phyloP scores from a whole-genome alignment of 2,329 filamentous ascomycete genomes.

The Raffaelea albimanens region DNA sequence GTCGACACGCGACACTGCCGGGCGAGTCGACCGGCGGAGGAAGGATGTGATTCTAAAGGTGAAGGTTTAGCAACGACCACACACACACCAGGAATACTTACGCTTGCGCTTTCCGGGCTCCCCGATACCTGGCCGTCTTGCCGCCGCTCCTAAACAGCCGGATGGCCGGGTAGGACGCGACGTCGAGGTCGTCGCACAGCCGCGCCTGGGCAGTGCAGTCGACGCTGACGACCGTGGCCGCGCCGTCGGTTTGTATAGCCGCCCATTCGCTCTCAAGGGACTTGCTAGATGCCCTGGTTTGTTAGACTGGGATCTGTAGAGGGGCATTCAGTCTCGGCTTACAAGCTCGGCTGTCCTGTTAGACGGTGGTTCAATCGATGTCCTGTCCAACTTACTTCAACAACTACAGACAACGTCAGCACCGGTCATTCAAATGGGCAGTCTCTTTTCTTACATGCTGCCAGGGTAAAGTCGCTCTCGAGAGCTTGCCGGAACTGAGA shows the following conservation, averaged over 20 bases:
- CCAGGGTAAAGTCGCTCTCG: conserved; percentile 15
- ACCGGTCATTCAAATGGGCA: background rate
- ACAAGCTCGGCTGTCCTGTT: conserved; percentile 8
- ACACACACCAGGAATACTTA: conserved; percentile 15
- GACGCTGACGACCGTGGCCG: conserved; percentile 22
- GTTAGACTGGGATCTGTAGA: background rate
- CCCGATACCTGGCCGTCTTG: conserved; percentile 29
- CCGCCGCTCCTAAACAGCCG: conserved; percentile 29
- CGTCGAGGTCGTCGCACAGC: conserved; percentile 30
- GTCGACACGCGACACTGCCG: conserved; percentile 19
- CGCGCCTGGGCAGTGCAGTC: conserved; percentile 27
- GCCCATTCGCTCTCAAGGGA: conserved; percentile 27
- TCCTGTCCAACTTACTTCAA: conserved; percentile 6
- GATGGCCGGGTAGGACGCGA: conserved; percentile 37
- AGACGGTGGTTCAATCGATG: too few species aligned
- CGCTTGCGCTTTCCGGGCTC: conserved; percentile 28
- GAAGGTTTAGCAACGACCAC: background rate
- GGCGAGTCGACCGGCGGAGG: conserved; percentile 19
- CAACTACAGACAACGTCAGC: conserved; percentile 4
- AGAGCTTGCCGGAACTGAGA: conserved; percentile 6
- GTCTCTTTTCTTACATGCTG: conserved; percentile 21
- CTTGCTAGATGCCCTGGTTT: conserved; percentile 20
- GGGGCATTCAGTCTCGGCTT: conserved; percentile 1
- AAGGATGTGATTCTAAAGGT: conserved; percentile 17
- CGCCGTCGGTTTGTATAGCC: conserved; percentile 13